Conservation (phyloP, 495 filamentous ascomycete genomes). For the Aspergillus kassunensis region DNA sequence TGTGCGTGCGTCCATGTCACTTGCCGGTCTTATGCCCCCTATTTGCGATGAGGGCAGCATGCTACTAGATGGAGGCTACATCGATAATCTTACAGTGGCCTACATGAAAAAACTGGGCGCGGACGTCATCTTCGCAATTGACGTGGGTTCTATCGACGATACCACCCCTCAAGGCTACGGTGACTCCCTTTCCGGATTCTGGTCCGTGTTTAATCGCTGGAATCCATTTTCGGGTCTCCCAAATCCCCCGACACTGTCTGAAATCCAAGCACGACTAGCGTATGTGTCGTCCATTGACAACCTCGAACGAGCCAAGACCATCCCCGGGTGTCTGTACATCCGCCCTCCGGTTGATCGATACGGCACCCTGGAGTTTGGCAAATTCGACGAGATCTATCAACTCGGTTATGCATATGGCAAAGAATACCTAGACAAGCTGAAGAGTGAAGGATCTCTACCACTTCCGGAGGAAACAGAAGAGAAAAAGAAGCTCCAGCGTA, state of each 20-base stretch:
- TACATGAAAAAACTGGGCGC: constrained; percentile 95
- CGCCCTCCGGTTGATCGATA: constrained; percentile 90
- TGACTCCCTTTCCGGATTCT: constrained; percentile 91
- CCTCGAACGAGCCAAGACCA: constrained; percentile 85
- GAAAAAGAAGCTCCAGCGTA: constrained; percentile 82
- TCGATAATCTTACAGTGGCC: constrained; percentile 93
- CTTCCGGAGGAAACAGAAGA: constrained; percentile 71
- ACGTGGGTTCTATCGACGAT: constrained; percentile 90
- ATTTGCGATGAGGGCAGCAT: constrained; percentile 95
- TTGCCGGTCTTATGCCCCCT: constrained; percentile 87
- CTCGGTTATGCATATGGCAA: constrained; percentile 84
- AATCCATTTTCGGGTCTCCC: constrained; percentile 84
- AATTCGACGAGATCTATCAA: constrained; percentile 94
- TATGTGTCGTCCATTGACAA: constrained; percentile 94
- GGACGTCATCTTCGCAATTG: constrained; percentile 91
- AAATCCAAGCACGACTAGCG: constrained; percentile 91
- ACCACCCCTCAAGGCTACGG: constrained; percentile 86
- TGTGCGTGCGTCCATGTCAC: constrained; percentile 90
- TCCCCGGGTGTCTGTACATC: constrained; percentile 89
- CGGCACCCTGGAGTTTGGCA: constrained; percentile 91
- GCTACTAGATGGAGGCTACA: constrained; percentile 93
- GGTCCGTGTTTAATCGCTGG: constrained; percentile 92
- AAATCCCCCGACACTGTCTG: constrained; percentile 90
- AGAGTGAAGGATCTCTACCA: constrained; percentile 67
- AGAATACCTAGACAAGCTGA: constrained; percentile 67